Evolutionary conservation across 1,284 basidiomycete species (phyloP).

Genomic region (Ganoderma resinaceum): DNA sequence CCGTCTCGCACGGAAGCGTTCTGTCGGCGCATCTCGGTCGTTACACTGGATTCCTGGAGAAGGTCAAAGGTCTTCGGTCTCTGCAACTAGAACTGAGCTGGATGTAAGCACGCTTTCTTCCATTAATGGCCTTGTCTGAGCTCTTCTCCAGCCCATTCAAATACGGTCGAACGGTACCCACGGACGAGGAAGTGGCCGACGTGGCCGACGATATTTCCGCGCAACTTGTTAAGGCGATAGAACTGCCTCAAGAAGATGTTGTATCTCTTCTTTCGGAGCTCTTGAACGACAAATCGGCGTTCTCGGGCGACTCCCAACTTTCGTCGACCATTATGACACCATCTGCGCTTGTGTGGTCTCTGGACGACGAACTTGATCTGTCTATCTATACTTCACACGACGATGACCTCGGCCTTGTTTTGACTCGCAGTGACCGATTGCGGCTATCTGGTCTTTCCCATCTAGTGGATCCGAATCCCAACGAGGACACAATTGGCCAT

Average conservation of each 20-base stretch:
- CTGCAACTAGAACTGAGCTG: slow-evolving; percentile 71
- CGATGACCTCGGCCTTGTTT: slow-evolving; percentile 22
- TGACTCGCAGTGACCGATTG: slow-evolving; percentile 34
- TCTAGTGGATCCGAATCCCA: slow-evolving; percentile 6
- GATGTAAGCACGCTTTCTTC: slow-evolving; percentile 53
- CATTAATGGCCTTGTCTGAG: background rate
- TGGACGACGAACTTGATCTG: background rate
- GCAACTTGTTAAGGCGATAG: slow-evolving; percentile 23
- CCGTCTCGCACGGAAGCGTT: background rate
- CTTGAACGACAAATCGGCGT: slow-evolving; percentile 18
- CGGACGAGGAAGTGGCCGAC: slow-evolving; percentile 51
- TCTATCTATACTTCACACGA: background rate
- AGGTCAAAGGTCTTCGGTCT: slow-evolving; percentile 64
- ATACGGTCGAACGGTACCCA: slow-evolving; percentile 53
- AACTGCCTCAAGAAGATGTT: slow-evolving; percentile 22
- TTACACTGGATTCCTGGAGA: slow-evolving; percentile 49
- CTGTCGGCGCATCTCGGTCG: background rate
- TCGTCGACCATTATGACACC: slow-evolving; percentile 17
- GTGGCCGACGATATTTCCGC: slow-evolving; percentile 32
- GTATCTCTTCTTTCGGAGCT: slow-evolving; percentile 9
- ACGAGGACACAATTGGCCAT: slow-evolving; percentile 11
- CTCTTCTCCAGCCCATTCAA: slow-evolving; percentile 46
- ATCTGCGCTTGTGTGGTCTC: slow-evolving; percentile 13
- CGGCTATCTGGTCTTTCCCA: slow-evolving; percentile 25
- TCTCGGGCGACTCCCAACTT: slow-evolving; percentile 12